phyloP scores from a whole-genome alignment of 257 asterid genomes.

The Rhazya stricta region DNA sequence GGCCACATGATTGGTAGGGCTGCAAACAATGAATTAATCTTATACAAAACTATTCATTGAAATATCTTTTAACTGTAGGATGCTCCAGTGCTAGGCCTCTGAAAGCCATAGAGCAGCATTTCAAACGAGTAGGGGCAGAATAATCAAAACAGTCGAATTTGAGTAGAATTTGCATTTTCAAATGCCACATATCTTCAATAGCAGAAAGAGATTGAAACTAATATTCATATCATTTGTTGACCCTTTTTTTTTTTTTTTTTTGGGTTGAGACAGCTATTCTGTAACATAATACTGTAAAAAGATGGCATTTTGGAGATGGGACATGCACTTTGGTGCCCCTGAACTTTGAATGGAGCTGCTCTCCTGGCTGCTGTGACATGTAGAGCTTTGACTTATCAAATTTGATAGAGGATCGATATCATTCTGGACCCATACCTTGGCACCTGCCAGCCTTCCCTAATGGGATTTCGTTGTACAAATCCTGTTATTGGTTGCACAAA shows the following conservation, averaged over 20 bases:
- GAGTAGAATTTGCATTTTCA: not conserved
- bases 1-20: not conserved
- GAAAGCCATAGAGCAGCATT: not conserved
- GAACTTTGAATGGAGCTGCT: not conserved
- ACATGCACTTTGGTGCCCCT: not conserved
- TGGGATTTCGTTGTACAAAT: not conserved
- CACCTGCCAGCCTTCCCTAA: not conserved
- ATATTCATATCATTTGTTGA: not conserved
- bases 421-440: not conserved
- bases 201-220: not conserved
- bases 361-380: constrained; percentile 1
- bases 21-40: not conserved
- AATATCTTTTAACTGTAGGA: not conserved
- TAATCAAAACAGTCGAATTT: not conserved
- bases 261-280: not conserved
- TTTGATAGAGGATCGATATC: not conserved
- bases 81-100: not conserved
- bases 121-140: not conserved
- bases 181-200: not conserved
- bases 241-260: too few relatives aligned
- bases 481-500: not conserved
- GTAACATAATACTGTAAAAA: not conserved
- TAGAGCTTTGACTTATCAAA: not conserved
- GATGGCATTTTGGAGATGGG: not conserved
- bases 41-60: not conserved